Conservation (phyloP, 805 yeast species). For the Yarrowia sp. region DNA sequence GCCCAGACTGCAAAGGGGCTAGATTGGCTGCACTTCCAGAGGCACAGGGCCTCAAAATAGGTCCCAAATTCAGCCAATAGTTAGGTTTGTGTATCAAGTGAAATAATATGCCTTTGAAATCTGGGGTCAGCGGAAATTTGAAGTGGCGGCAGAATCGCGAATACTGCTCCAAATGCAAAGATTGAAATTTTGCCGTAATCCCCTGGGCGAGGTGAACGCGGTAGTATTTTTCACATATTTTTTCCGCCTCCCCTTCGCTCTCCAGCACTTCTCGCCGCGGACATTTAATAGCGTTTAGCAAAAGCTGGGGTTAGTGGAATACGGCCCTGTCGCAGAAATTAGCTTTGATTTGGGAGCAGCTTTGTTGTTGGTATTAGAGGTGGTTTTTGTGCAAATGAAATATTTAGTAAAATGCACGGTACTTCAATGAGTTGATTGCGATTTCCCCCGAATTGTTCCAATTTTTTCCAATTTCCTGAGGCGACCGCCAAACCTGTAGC, state of each 20-base stretch:
- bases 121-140: background rate
- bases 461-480: background rate
- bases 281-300: no score
- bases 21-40: conserved; percentile 3
- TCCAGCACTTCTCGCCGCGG: no score
- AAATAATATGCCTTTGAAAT: background rate
- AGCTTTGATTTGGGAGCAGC: background rate
- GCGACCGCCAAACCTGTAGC: no score
- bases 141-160: background rate
- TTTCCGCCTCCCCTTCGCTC: no score
- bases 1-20: background rate
- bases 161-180: background rate
- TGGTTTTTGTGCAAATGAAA: no score
- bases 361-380: no score
- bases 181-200: no score
- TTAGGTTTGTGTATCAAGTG: background rate
- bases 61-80: conserved; percentile 14
- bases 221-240: no score
- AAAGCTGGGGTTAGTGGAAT: conserved; percentile 7
- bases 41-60: conserved; percentile 13
- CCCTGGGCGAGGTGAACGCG: no score
- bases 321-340: background rate
- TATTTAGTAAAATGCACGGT: no score
- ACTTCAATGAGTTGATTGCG: no score
- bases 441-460: background rate